Base-by-base conservation (phyloP, 1,139 yeast genomes). In the Kodamaea suecica region DNA sequence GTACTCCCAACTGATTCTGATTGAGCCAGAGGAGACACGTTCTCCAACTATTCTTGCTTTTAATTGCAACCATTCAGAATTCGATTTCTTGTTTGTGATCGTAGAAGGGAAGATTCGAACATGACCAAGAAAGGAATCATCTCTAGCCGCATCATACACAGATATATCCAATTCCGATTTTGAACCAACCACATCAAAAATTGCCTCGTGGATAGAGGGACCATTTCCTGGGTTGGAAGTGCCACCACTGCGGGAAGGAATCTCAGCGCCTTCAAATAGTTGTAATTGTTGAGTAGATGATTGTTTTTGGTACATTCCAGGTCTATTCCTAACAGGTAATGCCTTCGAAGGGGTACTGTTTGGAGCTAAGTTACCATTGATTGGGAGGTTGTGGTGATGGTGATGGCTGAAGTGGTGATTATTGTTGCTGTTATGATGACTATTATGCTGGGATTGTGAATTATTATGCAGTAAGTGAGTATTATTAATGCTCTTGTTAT, bases 71-170 rank as follows among this genome's bases (percentile, higher is more conserved):
- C 97, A 92, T 48, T 77, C 77, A 29, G 75, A 74, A 8, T 48
- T 49, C 33, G 58, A 55, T 31, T 54, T 49, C 28, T 68, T 65
- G 39, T 58, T 55, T 23, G 57, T 43, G 30, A 64, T 63, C 13
- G 85, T 76, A 36, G 78, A 70, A 10, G 96, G 96, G 38, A 69
- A 72, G 31, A 87, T 66, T 45, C 87, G 70, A 20, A 83, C 84
- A 52, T 84, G 95, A 17, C 98, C 98, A 50, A 92, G 64, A 52
- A 88, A 90, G 32, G 80, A 74, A 52, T 90, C 97, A 52, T 84
- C 84, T 43, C 79, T 74, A 29, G 79, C 79, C 5, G 88, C 80
- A 59, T 92, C 97, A 61, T 88, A 92, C 25, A 92, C 78, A 8
- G 94, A 83, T 34, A 92, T 80, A 50, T 88, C 95, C 43, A 92